These are phyloP conservation scores for Rozella allomycis DNA, from an alignment of 371 early-diverging fungal species.

Conservation along the genomic window DNA sequence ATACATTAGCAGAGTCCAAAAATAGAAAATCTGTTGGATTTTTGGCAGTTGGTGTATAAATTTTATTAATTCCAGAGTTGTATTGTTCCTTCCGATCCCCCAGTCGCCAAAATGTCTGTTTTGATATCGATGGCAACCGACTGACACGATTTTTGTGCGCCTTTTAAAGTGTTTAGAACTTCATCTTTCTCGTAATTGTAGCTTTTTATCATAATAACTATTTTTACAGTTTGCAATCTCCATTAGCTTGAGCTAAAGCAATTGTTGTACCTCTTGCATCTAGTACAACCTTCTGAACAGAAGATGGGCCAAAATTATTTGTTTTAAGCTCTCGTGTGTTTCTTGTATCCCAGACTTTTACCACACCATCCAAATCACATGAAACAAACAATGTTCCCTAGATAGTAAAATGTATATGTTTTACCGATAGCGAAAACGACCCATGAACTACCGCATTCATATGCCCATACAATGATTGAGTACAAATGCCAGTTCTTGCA, in stretches of 20 bases:
- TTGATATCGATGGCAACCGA: constrained; percentile 15
- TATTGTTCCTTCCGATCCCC: constrained; percentile 11
- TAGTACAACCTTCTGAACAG: constrained; percentile 16
- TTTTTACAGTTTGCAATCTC: constrained; percentile 7
- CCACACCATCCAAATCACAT: constrained; percentile 20
- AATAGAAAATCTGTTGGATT: too few relatives aligned
- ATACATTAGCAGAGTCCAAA: too few relatives aligned
- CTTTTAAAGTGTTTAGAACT: constrained; percentile 4
- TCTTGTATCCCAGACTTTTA: constrained; percentile 23
- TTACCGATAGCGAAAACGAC: constrained; percentile 9
- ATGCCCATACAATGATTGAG: constrained; percentile 24
- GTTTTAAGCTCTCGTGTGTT: constrained; percentile 9
- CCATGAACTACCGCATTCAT: constrained; percentile 18
- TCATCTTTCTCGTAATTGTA: constrained; percentile 1
- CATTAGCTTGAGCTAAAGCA: constrained; percentile 18
- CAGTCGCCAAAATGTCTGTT: constrained; percentile 16
- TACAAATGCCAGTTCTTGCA: constrained; percentile 15
- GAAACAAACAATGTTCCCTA: constrained; percentile 18
- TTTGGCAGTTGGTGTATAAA: too few relatives aligned
- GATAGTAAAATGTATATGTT: neutral
- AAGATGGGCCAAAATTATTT: constrained; percentile 12
- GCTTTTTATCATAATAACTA: constrained; percentile 2
- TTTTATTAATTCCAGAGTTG: constrained; percentile 10
- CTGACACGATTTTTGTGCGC: constrained; percentile 12
- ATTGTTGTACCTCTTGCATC: constrained; percentile 14